Conservation (phyloP, 495 filamentous ascomycete species). For the Penicillium arizonense region DNA sequence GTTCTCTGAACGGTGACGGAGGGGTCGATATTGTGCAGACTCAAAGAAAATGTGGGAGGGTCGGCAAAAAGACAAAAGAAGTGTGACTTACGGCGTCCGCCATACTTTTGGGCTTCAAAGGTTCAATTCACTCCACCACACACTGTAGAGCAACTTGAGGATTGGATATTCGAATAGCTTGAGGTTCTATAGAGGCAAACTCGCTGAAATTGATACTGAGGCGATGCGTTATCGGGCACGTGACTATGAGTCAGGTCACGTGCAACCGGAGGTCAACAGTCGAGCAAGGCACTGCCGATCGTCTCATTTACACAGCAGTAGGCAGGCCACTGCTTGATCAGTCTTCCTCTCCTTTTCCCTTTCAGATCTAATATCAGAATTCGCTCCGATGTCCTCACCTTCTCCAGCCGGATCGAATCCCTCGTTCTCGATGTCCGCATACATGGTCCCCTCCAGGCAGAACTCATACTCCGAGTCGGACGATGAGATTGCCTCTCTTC, state of each 20-base stretch:
- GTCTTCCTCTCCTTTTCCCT: conserved; percentile 3
- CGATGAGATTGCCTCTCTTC: conserved; percentile 77
- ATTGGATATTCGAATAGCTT: not conserved
- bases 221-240: conserved; percentile 34
- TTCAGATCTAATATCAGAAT: conserved; percentile 9
- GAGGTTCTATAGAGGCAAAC: conserved; percentile 19
- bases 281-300: conserved; percentile 21
- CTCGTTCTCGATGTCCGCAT: conserved; percentile 44
- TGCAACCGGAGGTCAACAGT: conserved; percentile 8
- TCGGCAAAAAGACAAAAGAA: conserved; percentile 41
- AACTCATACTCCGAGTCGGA: conserved; percentile 45
- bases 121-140: conserved; percentile 19
- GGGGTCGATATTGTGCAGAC: conserved; percentile 25
- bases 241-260: conserved; percentile 29
- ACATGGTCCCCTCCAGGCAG: conserved; percentile 39
- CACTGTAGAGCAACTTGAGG: not conserved
- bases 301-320: conserved; percentile 29
- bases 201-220: conserved; percentile 22
- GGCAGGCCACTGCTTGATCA: conserved; percentile 39
- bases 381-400: conserved; percentile 28
- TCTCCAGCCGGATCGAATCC: conserved; percentile 36
- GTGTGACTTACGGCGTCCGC: conserved; percentile 55
- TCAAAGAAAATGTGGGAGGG: conserved; percentile 46
- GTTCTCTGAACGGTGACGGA: conserved; percentile 18
- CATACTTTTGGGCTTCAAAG: conserved; percentile 26